Evolutionary conservation across 2,329 filamentous ascomycete species (phyloP), one percentile per base, ranked within the genome.

Genomic region (Coccinonectria pachysandricola): DNA sequence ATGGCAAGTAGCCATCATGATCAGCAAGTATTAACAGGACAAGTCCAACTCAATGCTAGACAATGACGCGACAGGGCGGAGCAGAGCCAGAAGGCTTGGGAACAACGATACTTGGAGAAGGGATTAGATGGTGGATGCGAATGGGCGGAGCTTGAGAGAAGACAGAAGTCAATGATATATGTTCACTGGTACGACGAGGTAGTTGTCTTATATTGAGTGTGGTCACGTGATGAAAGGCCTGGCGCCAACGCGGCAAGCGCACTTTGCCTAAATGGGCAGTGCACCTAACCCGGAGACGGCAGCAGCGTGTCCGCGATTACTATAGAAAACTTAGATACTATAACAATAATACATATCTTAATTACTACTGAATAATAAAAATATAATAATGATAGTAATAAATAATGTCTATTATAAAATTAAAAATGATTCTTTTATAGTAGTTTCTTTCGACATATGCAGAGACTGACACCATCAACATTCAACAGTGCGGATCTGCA

Each of bases 141-240:
- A 31, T 22, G 15, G 18, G 17, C 26, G 8, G 26, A 24, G 24
- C 12, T 15, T 36, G 18, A 15, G 20, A 31, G 7, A 10, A 31
- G 15, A 11, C 7, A 34, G 23, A 36, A 7, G 34, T 36, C 25
- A 28, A 36, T 31, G 32, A 28, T 34, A 31, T 19, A 34, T 26
- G 25, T 28, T 28, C 2, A 2, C 5, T 31, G 24, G 28, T 2
- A 3, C 8, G 23, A 30, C 2, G 21, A 16, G 32, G 22, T 23
- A 4, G 10, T 19, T 22, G 9, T 30, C 21, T 34, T 34, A 36
- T 36, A 34, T 36, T 34, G 1, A 12, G 24, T 10, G 13, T 3
- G 24, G n/a, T 36, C 28, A 36, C 28, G 31, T 36, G 28, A 36
- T 21, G 2, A 0, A 6, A 2, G 8, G 15, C 12, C 12, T n/a